A percentile compares a stretch with the other conserved stretches of the same genome.
Evolutionary conservation across 495 filamentous ascomycete genomes (phyloP).

Genomic region (Hypoxylon fragiforme): DNA sequence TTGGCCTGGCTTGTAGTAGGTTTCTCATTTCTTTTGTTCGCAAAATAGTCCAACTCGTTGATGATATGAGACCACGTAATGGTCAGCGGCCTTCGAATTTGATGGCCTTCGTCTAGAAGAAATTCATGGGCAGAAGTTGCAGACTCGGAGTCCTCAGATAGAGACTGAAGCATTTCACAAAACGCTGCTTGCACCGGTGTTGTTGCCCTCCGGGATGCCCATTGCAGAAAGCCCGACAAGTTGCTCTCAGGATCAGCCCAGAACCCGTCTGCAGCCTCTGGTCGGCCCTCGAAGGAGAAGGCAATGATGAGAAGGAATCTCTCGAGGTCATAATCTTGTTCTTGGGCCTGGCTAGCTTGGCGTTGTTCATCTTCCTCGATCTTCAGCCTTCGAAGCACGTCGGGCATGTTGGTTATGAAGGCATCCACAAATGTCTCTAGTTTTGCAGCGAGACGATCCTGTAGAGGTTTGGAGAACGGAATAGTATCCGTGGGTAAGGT

Average conservation of each 20-base stretch:
- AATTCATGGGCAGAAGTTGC: conserved; percentile 84
- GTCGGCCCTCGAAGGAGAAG: conserved; percentile 82
- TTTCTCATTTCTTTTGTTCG: conserved; percentile 67
- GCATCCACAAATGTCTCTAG: conserved; percentile 85
- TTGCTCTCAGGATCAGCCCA: conserved; percentile 90
- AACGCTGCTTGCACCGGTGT: conserved; percentile 93
- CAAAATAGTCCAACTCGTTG: conserved; percentile 79
- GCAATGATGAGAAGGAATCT: conserved; percentile 89
- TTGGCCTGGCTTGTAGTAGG: conserved; percentile 57
- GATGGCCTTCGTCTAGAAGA: conserved; percentile 80
- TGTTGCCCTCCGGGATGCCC: conserved; percentile 89
- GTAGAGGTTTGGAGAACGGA: conserved; percentile 65
- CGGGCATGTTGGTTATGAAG: conserved; percentile 92
- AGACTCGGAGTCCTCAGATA: conserved; percentile 77
- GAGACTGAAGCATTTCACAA: conserved; percentile 88
- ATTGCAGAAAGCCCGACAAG: conserved; percentile 88
- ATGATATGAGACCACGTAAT: conserved; percentile 94
- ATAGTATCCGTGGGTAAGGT: conserved; percentile 63
- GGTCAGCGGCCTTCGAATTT: conserved; percentile 74
- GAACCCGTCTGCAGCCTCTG: conserved; percentile 81
- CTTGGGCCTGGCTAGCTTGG: conserved; percentile 66
- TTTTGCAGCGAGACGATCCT: conserved; percentile 70
- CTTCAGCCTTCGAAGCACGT: conserved; percentile 82
- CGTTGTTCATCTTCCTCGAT: conserved; percentile 87
- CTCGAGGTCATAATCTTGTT: conserved; percentile 83